Evolutionary conservation across 176 grass and related monocot genomes (phyloP).

Genomic region (Avena sativa): DNA sequence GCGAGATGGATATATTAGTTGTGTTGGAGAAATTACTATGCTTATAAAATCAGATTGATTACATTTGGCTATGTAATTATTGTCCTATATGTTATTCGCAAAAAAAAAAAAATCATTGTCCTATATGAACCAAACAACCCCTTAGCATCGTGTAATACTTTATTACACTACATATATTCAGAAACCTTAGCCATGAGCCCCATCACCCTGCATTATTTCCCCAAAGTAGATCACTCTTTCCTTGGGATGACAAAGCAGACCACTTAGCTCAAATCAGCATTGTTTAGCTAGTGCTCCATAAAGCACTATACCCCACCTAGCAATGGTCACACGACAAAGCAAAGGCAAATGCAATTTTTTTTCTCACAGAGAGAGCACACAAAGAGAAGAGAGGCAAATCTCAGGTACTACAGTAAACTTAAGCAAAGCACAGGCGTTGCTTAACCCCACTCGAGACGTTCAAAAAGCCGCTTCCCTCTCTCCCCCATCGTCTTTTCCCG

Average conservation of each 20-base stretch:
- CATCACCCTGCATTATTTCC: conserved; percentile 1
- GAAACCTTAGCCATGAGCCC: background rate
- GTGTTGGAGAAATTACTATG: no score
- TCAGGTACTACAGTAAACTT: background rate
- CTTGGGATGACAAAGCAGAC: background rate
- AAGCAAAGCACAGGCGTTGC: conserved; percentile 27
- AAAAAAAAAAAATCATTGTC: no score
- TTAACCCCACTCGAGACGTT: conserved; percentile 32
- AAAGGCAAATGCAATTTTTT: background rate
- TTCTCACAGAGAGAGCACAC: background rate
- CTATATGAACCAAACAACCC: no score
- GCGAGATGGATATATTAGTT: no score
- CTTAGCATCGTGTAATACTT: no score
- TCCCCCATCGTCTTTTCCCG: background rate
- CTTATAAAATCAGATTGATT: no score
- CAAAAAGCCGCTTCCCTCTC: conserved; percentile 42
- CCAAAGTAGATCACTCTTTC: conserved; percentile 6
- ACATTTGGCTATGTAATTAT: no score
- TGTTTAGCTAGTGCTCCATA: conserved; percentile 42
- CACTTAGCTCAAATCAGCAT: conserved; percentile 10
- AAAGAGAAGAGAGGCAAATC: conserved; percentile 1
- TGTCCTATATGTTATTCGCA: no score
- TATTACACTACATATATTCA: no score
- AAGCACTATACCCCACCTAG: conserved; percentile 47
- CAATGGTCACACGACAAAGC: conserved; percentile 20